Conservation (phyloP, 129 eudicot species). For the Flaveria sonorensis region DNA sequence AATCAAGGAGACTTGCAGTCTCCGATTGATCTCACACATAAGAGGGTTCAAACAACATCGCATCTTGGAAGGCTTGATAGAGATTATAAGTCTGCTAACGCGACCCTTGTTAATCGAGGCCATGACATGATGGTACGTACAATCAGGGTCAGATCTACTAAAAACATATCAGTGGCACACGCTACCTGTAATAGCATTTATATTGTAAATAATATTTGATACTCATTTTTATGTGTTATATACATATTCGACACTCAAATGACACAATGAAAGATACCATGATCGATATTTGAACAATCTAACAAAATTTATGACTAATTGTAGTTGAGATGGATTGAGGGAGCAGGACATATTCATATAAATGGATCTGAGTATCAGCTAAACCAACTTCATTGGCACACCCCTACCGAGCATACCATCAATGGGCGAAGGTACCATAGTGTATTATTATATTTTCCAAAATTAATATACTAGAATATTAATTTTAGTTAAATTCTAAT, state of each 20-base stretch:
- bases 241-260: not conserved
- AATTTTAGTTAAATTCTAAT: not conserved
- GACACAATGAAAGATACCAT: not conserved
- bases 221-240: not conserved
- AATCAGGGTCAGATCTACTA: too few relatives aligned
- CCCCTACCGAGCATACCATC: conserved; percentile 65
- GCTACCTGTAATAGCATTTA: not conserved
- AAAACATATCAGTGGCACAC: not conserved
- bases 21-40: conserved; percentile 54
- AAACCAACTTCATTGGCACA: conserved; percentile 65
- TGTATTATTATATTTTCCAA: not conserved
- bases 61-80: conserved; percentile 47
- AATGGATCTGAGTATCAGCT: conserved; percentile 53
- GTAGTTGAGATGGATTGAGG: conserved; percentile 48
- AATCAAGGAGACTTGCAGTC: conserved; percentile 67
- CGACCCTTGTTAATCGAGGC: conserved; percentile 69
- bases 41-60: conserved; percentile 47
- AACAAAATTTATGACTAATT: not conserved
- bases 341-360: conserved; percentile 53
- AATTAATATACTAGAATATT: not conserved
- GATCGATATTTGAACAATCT: too few relatives aligned
- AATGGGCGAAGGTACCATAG: conserved; percentile 59
- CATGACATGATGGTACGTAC: conserved; percentile 64
- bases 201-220: not conserved
- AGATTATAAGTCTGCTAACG: conserved; percentile 50